Evolutionary conservation across 257 asterid species (phyloP).

Genomic region (Penstemon eatonii): DNA sequence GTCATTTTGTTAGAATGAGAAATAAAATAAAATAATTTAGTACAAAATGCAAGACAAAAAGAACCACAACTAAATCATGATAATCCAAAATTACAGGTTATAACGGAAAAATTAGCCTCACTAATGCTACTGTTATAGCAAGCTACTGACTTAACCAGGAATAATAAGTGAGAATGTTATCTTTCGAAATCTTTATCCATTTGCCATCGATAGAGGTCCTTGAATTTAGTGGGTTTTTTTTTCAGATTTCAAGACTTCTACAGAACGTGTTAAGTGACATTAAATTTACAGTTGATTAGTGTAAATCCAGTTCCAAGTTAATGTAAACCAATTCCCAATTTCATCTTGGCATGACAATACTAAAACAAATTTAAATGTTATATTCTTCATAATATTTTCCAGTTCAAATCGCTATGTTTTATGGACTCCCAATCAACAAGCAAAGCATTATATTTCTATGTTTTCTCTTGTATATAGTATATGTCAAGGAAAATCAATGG

Average conservation of each 20-base stretch:
- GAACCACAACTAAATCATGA: not conserved
- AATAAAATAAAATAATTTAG: not conserved
- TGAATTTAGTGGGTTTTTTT: not conserved
- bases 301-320: not conserved
- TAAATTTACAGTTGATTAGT: not conserved
- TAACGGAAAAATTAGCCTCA: conserved; percentile 1
- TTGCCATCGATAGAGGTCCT: not conserved
- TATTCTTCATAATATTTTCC: not conserved
- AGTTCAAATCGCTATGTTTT: not conserved
- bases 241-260: not conserved
- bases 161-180: not conserved
- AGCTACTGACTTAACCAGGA: not conserved
- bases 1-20: not conserved
- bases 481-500: not conserved
- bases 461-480: too few species aligned
- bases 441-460: not conserved
- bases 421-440: not conserved
- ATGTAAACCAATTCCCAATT: not conserved
- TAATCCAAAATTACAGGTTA: not conserved
- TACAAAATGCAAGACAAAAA: not conserved
- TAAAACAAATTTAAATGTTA: not conserved
- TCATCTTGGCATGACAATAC: not conserved
- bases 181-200: conserved; percentile 1
- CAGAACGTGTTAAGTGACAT: not conserved
- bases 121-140: not conserved